Percentiles rank a stretch among this genome's conserved stretches.
Evolutionary conservation across 164 flowering plant genomes (phyloP).

Genomic region (Dillenia turbinata): DNA sequence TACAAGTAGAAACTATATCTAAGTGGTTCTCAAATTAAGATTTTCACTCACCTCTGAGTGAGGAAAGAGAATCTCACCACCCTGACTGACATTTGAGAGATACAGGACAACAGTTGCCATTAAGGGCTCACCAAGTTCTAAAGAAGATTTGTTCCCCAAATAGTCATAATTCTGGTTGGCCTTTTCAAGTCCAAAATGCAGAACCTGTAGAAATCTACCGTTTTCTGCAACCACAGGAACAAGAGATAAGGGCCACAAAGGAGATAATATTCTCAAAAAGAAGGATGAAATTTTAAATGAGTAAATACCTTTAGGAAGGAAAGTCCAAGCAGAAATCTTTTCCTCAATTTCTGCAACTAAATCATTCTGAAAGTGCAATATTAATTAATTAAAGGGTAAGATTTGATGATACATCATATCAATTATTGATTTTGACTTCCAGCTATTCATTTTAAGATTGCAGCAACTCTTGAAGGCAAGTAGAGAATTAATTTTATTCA

Average conservation of each 20-base stretch:
- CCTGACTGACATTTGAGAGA: conserved; percentile 62
- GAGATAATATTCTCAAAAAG: background rate
- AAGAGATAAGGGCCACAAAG: background rate
- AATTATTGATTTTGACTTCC: too few relatives aligned
- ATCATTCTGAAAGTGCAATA: conserved; percentile 40
- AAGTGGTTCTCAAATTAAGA: background rate
- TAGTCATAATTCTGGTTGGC: conserved; percentile 30
- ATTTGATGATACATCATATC: too few relatives aligned
- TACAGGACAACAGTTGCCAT: conserved; percentile 70
- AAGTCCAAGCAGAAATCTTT: conserved; percentile 77
- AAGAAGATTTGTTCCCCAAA: conserved; percentile 29
- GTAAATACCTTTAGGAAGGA: conserved; percentile 71
- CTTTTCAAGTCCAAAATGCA: conserved; percentile 42
- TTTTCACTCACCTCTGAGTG: conserved; percentile 51
- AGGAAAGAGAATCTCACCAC: conserved; percentile 72
- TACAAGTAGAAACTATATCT: background rate
- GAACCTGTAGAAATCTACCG: conserved; percentile 43
- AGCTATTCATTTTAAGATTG: too few relatives aligned
- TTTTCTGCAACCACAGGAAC: conserved; percentile 36
- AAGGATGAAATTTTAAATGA: conserved; percentile 4
- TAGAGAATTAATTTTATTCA: too few relatives aligned
- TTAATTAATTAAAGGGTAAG: too few relatives aligned
- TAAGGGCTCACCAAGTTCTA: conserved; percentile 28
- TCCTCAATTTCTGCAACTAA: conserved; percentile 61
- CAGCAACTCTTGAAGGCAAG: too few relatives aligned